phyloP scores from a whole-genome alignment of 768 basidiomycete genomes.

The Leccinum uliginosum region DNA sequence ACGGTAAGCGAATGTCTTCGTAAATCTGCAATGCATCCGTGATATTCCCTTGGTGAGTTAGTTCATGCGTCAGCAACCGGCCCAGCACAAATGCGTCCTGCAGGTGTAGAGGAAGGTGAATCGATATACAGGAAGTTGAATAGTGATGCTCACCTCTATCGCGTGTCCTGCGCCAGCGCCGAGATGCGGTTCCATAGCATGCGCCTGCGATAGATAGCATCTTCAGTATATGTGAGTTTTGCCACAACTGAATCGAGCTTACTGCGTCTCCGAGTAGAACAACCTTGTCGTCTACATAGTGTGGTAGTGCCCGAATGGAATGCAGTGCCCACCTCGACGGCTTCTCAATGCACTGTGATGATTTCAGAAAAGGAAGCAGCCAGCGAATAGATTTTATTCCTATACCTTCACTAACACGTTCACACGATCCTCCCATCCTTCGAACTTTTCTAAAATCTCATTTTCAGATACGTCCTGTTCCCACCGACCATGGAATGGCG shows the following conservation, averaged over 20 bases:
- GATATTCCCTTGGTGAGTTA: slow-evolving; percentile 21
- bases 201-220: slow-evolving; percentile 31
- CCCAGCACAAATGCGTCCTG: slow-evolving; percentile 32
- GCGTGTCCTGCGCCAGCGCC: slow-evolving; percentile 49
- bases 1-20: slow-evolving; percentile 30
- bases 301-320: slow-evolving; percentile 35
- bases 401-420: slow-evolving; percentile 12
- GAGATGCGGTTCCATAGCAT: slow-evolving; percentile 45
- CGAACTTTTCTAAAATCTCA: slow-evolving; percentile 29
- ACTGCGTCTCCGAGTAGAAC: slow-evolving; percentile 50
- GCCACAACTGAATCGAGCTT: slow-evolving; percentile 5
- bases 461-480: slow-evolving; percentile 27
- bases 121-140: neutral
- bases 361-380: neutral
- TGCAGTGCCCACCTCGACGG: slow-evolving; percentile 44
- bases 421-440: slow-evolving; percentile 20
- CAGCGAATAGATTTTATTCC: neutral
- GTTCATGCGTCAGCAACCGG: slow-evolving; percentile 22
- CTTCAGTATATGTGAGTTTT: neutral
- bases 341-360: slow-evolving; percentile 30
- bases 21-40: slow-evolving; percentile 28
- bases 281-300: slow-evolving; percentile 36
- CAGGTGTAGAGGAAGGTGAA: neutral
- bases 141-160: slow-evolving; percentile 36
- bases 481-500: slow-evolving; percentile 29